Evolutionary conservation across 768 basidiomycete genomes (phyloP), one percentile per base, ranked within the genome.

Genomic region (Termitomyces heimii): DNA sequence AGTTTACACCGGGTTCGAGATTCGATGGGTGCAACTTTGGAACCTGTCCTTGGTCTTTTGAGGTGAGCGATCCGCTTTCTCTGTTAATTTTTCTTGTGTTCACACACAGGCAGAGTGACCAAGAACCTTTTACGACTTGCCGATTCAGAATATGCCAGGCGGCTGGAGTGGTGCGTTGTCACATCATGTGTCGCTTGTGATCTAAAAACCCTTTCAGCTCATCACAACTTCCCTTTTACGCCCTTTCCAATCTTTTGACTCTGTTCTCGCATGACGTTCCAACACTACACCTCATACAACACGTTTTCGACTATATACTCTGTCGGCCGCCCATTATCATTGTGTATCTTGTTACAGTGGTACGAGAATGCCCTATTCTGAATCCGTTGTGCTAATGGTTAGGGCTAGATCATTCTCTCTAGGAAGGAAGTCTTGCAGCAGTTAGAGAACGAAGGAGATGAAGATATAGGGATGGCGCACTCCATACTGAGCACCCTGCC

Each of bases 211-310:
- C 24, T 31, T 14, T 5, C 57, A 92, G 88, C 53, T 82, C 78
- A 28, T 82, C 89, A 0, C 90, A 89, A 0, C 76, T 95, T 1
- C 94, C 94, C 0, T 96, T 93, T 66, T 92, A 88, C 67, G 91
- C 94, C 0, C 80, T 98, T 18, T 91, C 93, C 4, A 91, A 94
- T 71, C 82, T 97, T 32, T 76, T 98, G 34, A 96, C 94, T 0
- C 80, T 96, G 31, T 94, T 98, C 73, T 85, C 94, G 12, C 94
- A 98, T 68, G 94, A 97, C 63, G 80, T 94, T 56, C 92, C 94
- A 8, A 90, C 89, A 2, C 79, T 96, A n/a, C 81, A 88, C 5
- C 84, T 94, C 39, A 89, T 94, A 28, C 94, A 96, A 67, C 88
- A 94, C 60, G 83, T 94, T 47, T 98, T 96, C 70, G 94, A 98